Evolutionary conservation across 2,329 filamentous ascomycete species (phyloP), one percentile per base, ranked within the genome.

Genomic region (Colletotrichum salicis): DNA sequence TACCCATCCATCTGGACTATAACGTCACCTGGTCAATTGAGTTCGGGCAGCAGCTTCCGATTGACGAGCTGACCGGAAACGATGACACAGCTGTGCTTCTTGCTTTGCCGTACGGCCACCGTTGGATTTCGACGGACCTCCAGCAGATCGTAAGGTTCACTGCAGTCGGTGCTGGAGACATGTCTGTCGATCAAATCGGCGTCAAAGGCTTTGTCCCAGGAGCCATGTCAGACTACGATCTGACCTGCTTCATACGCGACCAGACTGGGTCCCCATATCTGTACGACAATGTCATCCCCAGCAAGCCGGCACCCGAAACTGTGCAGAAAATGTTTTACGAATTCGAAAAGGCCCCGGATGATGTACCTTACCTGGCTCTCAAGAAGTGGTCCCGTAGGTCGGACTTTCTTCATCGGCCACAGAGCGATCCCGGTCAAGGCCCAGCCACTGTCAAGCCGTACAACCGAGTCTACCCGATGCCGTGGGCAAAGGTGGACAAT

Each of bases 321-420:
- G 81, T 90, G 0, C 81, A 84, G 29, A 75, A 79, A 35, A 76
- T 78, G 0, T 82, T 83, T 56, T 71, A 73, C 1, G 78, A 78
- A 3, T 74, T 74, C 22, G 80, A 82, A 0, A 75, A 83, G 0
- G 81, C 82, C 0, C 84, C 85, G 0, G 76, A 78, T 2, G 80
- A 89, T n/a, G 79, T 78, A 0, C 82, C 86, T 0, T 89, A 90
- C 75, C 71, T 91, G 2, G 80, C 81, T 2, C 76, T 90, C 0
- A 79, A 75, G 22, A 84, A 79, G 54, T 89, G 89, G 78, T 86
- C 89, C 0, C 87, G 85, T 67, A 85, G 89, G 55, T 82, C 83
- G 3, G 90, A 93, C 75, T 90, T 91, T 60, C 83, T 93, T 5
- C 89, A 91, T 72, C 79, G 64, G 1, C 76, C 61, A 5, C 35